Conservation (phyloP, 2,329 filamentous ascomycete species). For the Sarocladium kiliense region DNA sequence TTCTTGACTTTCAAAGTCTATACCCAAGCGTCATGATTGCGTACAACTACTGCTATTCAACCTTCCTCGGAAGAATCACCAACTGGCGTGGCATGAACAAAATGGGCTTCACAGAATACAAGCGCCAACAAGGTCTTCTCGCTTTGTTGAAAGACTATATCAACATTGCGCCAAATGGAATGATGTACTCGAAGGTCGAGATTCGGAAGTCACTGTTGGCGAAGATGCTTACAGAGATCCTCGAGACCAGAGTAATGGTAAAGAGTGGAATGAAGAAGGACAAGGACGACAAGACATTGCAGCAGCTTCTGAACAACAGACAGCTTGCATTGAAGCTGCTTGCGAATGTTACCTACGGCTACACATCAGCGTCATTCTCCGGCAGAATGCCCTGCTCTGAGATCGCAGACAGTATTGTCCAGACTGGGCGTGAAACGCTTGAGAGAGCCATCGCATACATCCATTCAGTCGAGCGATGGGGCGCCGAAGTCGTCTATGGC, state of each 20-base stretch:
- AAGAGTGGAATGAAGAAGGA: slow-evolving; percentile 95
- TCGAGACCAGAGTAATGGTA: slow-evolving; percentile 96
- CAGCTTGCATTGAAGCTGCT: slow-evolving; percentile 92
- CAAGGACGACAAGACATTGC: slow-evolving; percentile 79
- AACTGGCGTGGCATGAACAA: slow-evolving; percentile 90
- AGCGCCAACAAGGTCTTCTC: slow-evolving; percentile 68
- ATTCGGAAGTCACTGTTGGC: slow-evolving; percentile 87
- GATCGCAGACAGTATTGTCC: slow-evolving; percentile 96
- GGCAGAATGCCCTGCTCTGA: slow-evolving; percentile 97
- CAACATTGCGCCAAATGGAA: slow-evolving; percentile 91
- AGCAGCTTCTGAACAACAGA: slow-evolving; percentile 85
- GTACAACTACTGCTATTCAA: slow-evolving; percentile 98
- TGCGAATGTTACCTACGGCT: slow-evolving; percentile 98
- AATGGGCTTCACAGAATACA: slow-evolving; percentile 89
- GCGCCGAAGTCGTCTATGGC: slow-evolving; percentile 94
- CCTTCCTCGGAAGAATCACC: slow-evolving; percentile 79
- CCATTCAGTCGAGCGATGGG: slow-evolving; percentile 82
- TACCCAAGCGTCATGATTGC: slow-evolving; percentile 99
- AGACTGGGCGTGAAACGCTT: slow-evolving; percentile 89
- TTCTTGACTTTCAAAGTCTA: slow-evolving; percentile 91
- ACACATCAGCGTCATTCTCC: slow-evolving; percentile 94
- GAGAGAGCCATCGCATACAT: slow-evolving; percentile 92
- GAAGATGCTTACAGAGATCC: slow-evolving; percentile 93
- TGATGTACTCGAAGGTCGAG: slow-evolving; percentile 85
- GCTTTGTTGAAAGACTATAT: slow-evolving; percentile 77